A percentile compares a stretch with the other conserved stretches of the same genome.
Evolutionary conservation across 2,329 filamentous ascomycete species (phyloP).

Genomic region (Colletotrichum zoysiae): DNA sequence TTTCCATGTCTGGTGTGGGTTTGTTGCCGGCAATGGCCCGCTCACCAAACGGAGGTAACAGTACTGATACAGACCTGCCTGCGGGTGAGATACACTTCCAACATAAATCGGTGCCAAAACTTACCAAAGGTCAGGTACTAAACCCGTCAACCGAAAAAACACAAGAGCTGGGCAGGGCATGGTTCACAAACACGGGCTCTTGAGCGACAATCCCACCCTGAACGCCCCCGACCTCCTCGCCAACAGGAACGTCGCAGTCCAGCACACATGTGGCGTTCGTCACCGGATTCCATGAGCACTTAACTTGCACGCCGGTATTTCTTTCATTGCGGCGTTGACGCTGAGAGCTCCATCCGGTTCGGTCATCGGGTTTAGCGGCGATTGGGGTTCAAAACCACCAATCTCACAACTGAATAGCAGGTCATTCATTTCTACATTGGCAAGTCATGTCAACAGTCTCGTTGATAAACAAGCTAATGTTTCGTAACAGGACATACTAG

Average conservation of each 20-base stretch:
- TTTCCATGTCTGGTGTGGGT: neutral
- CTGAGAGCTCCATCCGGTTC: neutral
- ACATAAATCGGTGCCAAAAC: neutral
- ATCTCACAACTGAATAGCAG: neutral
- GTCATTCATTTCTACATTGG: neutral
- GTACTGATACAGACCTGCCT: no score
- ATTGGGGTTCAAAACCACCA: neutral
- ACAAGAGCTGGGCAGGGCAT: neutral
- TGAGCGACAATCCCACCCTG: neutral
- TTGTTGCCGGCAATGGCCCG: neutral
- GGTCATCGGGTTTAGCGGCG: neutral
- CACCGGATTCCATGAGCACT: neutral
- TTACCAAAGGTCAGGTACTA: neutral
- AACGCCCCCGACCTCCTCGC: neutral
- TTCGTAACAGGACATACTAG: neutral
- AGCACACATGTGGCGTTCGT: neutral
- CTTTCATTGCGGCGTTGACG: neutral
- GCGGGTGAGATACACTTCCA: neutral
- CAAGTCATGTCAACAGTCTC: neutral
- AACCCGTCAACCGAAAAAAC: neutral
- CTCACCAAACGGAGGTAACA: no score
- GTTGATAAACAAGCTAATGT: no score
- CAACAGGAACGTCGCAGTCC: no score
- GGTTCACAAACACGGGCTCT: neutral
- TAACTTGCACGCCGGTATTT: no score